phyloP scores from a whole-genome alignment of 495 filamentous ascomycete genomes.

The Penicillium taxi region DNA sequence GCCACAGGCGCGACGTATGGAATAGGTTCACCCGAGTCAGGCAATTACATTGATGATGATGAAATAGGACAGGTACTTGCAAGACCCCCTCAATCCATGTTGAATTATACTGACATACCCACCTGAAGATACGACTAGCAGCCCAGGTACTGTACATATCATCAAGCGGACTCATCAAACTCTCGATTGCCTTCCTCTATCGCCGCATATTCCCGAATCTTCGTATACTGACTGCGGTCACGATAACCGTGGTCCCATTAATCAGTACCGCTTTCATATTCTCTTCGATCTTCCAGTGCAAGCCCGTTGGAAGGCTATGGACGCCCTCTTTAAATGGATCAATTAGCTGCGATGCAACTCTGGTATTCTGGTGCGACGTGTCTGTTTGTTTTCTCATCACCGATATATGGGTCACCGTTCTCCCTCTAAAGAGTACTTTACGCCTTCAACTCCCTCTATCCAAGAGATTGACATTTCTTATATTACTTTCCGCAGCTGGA shows the following conservation, averaged over 20 bases:
- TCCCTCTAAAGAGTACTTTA: conserved; percentile 3
- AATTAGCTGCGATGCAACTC: neutral
- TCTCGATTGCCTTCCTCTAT: conserved; percentile 3
- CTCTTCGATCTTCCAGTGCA: conserved; percentile 3
- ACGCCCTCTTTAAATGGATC: neutral
- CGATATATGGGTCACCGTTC: neutral
- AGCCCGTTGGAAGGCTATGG: neutral
- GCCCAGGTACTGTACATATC: conserved; percentile 1
- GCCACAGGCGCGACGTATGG: no score
- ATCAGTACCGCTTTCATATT: conserved; percentile 2
- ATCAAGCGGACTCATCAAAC: conserved; percentile 1
- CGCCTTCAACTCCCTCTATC: neutral
- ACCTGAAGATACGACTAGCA: conserved; percentile 2
- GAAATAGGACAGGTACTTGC: no score
- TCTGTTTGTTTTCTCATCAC: conserved; percentile 1
- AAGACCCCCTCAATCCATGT: no score
- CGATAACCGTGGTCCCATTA: neutral
- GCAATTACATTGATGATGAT: no score
- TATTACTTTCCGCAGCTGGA: neutral
- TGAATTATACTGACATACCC: no score
- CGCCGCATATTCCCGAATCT: conserved; percentile 1
- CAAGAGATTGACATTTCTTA: neutral
- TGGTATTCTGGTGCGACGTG: conserved; percentile 5
- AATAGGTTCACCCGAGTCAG: no score
- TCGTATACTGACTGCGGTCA: neutral